Percentiles rank a stretch among this genome's conserved stretches.
These are phyloP conservation scores for Polyporus tsugae DNA, from an alignment of 1,284 basidiomycete genomes.

Conservation along the genomic window DNA sequence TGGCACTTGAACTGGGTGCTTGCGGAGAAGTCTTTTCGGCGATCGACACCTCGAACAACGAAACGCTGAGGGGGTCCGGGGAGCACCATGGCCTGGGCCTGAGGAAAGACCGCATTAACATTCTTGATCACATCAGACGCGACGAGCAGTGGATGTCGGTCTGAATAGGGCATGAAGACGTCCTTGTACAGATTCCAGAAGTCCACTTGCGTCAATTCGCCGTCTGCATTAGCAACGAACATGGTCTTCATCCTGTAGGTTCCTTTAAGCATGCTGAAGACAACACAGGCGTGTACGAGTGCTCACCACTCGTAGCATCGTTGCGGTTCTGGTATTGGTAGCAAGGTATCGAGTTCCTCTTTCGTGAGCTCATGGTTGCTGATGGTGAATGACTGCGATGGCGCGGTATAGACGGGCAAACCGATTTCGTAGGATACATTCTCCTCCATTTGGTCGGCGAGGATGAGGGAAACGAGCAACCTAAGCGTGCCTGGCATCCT, in stretches of 20 bases:
- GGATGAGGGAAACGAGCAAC: slow-evolving; percentile 70
- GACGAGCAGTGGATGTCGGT: slow-evolving; percentile 66
- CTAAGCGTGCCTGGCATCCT: slow-evolving; percentile 73
- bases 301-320: slow-evolving; percentile 81
- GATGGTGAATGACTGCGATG: slow-evolving; percentile 53
- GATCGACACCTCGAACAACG: slow-evolving; percentile 81
- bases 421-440: slow-evolving; percentile 67
- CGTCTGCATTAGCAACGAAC: slow-evolving; percentile 73
- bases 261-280: slow-evolving; percentile 1
- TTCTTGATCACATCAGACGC: slow-evolving; percentile 92
- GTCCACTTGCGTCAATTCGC: slow-evolving; percentile 88
- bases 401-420: slow-evolving; percentile 61
- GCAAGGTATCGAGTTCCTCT: slow-evolving; percentile 69
- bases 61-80: slow-evolving; percentile 75
- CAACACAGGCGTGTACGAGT: not conserved
- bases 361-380: slow-evolving; percentile 68
- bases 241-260: slow-evolving; percentile 81
- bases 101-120: slow-evolving; percentile 79
- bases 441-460: slow-evolving; percentile 75
- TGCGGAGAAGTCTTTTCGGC: slow-evolving; percentile 63
- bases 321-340: slow-evolving; percentile 71
- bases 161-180: slow-evolving; percentile 62
- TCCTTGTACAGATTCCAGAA: slow-evolving; percentile 91
- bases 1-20: slow-evolving; percentile 71
- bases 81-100: slow-evolving; percentile 85